Percentiles rank a stretch among this genome's conserved stretches.
These are phyloP conservation scores for Debaryomyces hansenii DNA, from an alignment of 805 yeast genomes.

Conservation along the genomic window DNA sequence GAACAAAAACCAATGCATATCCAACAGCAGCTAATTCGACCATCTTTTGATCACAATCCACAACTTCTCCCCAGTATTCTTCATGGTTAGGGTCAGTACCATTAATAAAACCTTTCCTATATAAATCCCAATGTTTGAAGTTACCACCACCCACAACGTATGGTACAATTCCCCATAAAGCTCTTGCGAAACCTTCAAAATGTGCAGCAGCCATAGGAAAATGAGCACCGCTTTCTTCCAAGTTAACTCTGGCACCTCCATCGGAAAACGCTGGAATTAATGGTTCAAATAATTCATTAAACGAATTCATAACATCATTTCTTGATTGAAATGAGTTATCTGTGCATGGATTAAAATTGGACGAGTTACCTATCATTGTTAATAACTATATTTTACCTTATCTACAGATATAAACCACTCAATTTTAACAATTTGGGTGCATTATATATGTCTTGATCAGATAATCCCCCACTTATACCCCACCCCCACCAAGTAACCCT, in stretches of 20 bases:
- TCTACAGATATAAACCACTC: too few species aligned
- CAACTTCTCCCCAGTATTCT: conserved; percentile 26
- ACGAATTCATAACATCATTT: conserved; percentile 7
- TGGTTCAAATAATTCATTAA: conserved; percentile 8
- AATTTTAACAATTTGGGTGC: too few species aligned
- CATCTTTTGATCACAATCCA: conserved; percentile 19
- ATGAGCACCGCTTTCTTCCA: conserved; percentile 20
- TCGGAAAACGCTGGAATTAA: conserved; percentile 8
- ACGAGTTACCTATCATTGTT: background rate
- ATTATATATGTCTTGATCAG: too few species aligned
- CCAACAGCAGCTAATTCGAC: conserved; percentile 31
- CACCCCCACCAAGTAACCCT: too few species aligned
- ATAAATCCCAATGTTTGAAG: conserved; percentile 21
- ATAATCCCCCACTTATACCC: too few species aligned
- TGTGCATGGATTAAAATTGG: conserved; percentile 1
- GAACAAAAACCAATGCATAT: conserved; percentile 19
- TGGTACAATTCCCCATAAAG: conserved; percentile 30
- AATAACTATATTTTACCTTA: too few species aligned
- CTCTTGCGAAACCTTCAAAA: conserved; percentile 28
- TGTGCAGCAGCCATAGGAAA: conserved; percentile 20
- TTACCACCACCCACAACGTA: conserved; percentile 15
- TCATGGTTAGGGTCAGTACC: conserved; percentile 24
- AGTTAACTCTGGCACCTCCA: conserved; percentile 14
- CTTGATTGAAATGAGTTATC: conserved; percentile 5
- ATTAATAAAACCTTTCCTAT: conserved; percentile 19